Percentiles rank a stretch among this genome's conserved stretches.
phyloP scores from a whole-genome alignment of 257 asterid species.

The Nicotiana sylvestris region DNA sequence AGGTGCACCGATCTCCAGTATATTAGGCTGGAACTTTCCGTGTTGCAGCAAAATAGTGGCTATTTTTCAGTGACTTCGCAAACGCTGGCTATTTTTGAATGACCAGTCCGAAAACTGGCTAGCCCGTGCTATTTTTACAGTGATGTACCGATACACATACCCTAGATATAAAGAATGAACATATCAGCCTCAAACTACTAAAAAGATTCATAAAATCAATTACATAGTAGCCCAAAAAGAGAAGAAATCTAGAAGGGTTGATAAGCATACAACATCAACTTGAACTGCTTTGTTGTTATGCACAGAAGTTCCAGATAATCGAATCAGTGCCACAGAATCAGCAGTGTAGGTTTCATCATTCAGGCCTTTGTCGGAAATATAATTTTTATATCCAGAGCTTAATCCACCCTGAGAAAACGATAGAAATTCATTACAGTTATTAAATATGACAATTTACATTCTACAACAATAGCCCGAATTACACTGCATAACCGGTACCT shows the following conservation, averaged over 20 bases:
- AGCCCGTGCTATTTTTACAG: no score
- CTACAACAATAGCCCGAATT: background rate
- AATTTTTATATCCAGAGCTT: constrained; percentile 87
- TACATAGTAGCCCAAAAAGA: background rate
- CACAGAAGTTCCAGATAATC: constrained; percentile 73
- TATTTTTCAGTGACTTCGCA: no score
- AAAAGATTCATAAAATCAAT: background rate
- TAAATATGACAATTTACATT: background rate
- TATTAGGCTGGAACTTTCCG: no score
- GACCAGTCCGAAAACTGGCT: no score
- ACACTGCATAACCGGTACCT: constrained; percentile 44
- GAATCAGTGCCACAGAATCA: constrained; percentile 81
- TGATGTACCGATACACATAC: background rate
- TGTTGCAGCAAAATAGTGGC: no score
- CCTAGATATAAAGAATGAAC: background rate
- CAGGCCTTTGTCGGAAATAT: constrained; percentile 86
- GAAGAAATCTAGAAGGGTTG: background rate
- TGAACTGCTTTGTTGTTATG: constrained; percentile 80
- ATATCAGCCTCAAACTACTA: background rate
- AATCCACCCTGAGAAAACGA: constrained; percentile 68
- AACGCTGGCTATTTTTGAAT: no score
- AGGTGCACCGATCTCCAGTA: no score
- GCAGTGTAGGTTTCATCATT: constrained; percentile 91
- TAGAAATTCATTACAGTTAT: background rate
- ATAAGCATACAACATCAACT: constrained; percentile 82